Evolutionary conservation across 768 basidiomycete genomes (phyloP), one percentile per base, ranked within the genome.

Genomic region (Leucocoprinus birnbaumii): DNA sequence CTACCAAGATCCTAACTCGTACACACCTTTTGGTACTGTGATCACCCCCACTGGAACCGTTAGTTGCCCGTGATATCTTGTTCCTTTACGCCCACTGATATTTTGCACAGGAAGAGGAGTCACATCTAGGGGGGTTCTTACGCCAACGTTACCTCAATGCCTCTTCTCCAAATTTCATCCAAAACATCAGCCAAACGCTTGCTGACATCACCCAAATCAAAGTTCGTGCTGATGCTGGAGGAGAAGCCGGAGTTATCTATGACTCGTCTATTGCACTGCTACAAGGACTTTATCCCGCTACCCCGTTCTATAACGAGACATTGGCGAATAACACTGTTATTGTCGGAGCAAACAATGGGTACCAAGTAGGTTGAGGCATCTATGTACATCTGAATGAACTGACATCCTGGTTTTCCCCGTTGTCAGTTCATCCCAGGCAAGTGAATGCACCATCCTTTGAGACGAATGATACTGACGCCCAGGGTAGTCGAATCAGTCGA

Each of bases 1-100:
- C 62, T 88, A 86, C 65, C 86, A 87, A 65, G 67, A 73, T 61
- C 83, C 84, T 7, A 70, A 66, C 2, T 79, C 80, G 1, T 87
- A 87, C 63, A 74, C 76, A 16, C 73, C 84, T 6, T 78, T 78
- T 7, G 66, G 68, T 37, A 87, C 86, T 1, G 64, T 72, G n/a
- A 79, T 87, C 48, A 87, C 86, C 3, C 80, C 86, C n/a, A 71
- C 87, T 22, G 86, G 86, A 49, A 83, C 80, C 62, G 86, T 86
- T 65, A 46, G 72, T 66, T 14, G 51, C 26, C 66, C 64, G n/a
- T 10, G 35, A 40, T 19, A 7, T 41, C 18, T 31, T 26, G 9
- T 5, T 26, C 35, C 22, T 22, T 1, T 43, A 37, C 44, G 19
- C 53, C 41, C 25, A 24, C 6, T 40, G n/a, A 8, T 1, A 43